Percentiles rank a stretch among this genome's conserved stretches.
Evolutionary conservation across 257 asterid genomes (phyloP).

Genomic region (Vinca minor): DNA sequence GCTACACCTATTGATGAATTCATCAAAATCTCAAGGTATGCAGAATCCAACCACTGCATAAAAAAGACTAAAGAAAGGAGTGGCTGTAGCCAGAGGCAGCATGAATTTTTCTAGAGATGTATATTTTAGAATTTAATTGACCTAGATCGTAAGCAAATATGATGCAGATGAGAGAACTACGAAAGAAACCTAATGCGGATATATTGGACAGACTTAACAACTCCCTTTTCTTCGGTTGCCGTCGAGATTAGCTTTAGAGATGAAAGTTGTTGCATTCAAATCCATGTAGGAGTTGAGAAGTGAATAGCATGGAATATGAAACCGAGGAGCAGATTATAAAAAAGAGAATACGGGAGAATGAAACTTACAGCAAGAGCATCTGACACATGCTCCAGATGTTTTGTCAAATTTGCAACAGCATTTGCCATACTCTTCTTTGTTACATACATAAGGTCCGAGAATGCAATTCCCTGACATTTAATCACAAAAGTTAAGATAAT

Average conservation of each 20-base stretch:
- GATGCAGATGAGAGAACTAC: not conserved
- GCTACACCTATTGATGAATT: not conserved
- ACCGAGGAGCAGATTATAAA: not conserved
- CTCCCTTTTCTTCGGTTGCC: not conserved
- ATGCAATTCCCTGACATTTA: constrained; percentile 60
- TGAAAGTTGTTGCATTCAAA: not conserved
- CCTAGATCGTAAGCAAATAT: not conserved
- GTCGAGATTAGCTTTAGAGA: not conserved
- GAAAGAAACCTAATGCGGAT: not conserved
- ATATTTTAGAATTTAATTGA: not conserved
- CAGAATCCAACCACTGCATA: not conserved
- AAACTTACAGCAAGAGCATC: constrained; percentile 80
- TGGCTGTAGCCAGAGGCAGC: not conserved
- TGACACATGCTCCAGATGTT: constrained; percentile 70
- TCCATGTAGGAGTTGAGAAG: not conserved
- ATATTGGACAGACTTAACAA: not conserved
- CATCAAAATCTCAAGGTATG: not conserved
- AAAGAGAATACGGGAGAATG: not conserved
- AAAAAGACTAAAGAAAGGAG: not conserved
- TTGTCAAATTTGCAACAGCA: constrained; percentile 82
- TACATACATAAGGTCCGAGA: constrained; percentile 90
- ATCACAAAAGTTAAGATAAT: constrained; percentile 1
- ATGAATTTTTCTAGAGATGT: not conserved
- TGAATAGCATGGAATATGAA: not conserved
- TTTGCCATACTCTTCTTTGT: constrained; percentile 71